Conservation (phyloP, 2,329 filamentous ascomycete species). For the Xylariaceae sp. region DNA sequence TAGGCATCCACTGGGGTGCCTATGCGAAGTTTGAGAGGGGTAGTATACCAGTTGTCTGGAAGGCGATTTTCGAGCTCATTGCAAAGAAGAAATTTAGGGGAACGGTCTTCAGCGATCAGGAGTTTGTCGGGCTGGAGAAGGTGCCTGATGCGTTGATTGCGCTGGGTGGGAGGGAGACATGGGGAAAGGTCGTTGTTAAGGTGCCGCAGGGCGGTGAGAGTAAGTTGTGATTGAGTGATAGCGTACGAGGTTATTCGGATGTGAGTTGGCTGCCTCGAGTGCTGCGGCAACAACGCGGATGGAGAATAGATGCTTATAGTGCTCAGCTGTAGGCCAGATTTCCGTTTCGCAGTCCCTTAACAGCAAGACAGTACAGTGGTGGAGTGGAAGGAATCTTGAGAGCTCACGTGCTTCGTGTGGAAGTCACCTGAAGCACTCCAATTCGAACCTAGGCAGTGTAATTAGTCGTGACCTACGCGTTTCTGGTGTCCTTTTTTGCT, state of each 20-base stretch:
- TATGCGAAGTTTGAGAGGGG: constrained; percentile 72
- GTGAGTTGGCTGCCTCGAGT: not conserved
- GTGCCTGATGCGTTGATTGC: constrained; percentile 73
- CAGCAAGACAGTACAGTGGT: too few species aligned
- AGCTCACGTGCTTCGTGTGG: too few species aligned
- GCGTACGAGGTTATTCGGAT: constrained; percentile 2
- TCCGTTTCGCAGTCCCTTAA: too few species aligned
- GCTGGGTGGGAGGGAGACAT: constrained; percentile 76
- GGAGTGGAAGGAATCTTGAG: too few species aligned
- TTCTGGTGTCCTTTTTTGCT: too few species aligned
- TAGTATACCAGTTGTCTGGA: constrained; percentile 71
- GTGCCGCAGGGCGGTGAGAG: constrained; percentile 64
- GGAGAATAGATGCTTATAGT: too few species aligned
- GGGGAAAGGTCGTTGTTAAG: constrained; percentile 94
- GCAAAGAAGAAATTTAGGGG: constrained; percentile 72
- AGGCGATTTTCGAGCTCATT: constrained; percentile 75
- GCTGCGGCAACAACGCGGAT: too few species aligned
- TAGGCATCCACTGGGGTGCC: constrained; percentile 88
- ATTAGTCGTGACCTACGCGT: too few species aligned
- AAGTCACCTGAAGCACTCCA: too few species aligned
- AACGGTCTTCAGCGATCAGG: constrained; percentile 76
- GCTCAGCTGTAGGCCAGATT: too few species aligned
- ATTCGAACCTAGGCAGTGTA: too few species aligned
- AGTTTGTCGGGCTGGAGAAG: constrained; percentile 77
- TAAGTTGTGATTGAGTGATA: constrained; percentile 41